Percentiles rank a stretch among this genome's conserved stretches.
These are phyloP conservation scores for Aspergillus tamarii DNA, from an alignment of 2,329 filamentous ascomycete species.

Conservation along the genomic window DNA sequence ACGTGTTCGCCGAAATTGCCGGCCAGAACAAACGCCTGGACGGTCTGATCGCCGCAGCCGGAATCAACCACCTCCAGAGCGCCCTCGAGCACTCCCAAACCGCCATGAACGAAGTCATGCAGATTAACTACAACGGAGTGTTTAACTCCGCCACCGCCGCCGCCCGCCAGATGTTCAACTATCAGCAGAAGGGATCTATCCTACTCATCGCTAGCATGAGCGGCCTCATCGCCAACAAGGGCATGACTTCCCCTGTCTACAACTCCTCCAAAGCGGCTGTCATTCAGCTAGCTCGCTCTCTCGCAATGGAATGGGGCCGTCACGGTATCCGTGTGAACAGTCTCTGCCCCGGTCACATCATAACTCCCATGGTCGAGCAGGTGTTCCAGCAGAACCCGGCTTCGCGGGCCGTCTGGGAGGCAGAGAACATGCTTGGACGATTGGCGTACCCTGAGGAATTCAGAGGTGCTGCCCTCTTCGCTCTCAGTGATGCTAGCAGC, in stretches of 20 bases:
- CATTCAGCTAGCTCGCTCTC: slow-evolving; percentile 53
- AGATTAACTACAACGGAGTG: slow-evolving; percentile 55
- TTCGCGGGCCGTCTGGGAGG: slow-evolving; percentile 45
- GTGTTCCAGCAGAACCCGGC: slow-evolving; percentile 78
- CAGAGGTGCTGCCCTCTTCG: slow-evolving; percentile 68
- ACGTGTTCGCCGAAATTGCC: slow-evolving; percentile 40
- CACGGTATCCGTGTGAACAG: slow-evolving; percentile 58
- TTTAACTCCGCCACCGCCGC: slow-evolving; percentile 53
- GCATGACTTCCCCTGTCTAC: slow-evolving; percentile 49
- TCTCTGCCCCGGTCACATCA: slow-evolving; percentile 57
- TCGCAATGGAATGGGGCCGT: slow-evolving; percentile 58
- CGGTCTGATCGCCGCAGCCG: slow-evolving; percentile 47
- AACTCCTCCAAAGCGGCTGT: slow-evolving; percentile 60
- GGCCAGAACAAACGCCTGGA: slow-evolving; percentile 41
- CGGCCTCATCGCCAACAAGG: slow-evolving; percentile 54
- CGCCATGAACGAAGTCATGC: slow-evolving; percentile 48
- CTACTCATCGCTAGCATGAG: slow-evolving; percentile 57
- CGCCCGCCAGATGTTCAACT: slow-evolving; percentile 53
- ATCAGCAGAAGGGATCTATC: slow-evolving; percentile 54
- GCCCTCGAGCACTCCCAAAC: slow-evolving; percentile 47
- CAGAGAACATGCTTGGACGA: slow-evolving; percentile 56
- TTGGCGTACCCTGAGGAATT: slow-evolving; percentile 61
- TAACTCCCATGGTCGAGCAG: slow-evolving; percentile 76
- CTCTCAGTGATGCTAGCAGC: slow-evolving; percentile 67
- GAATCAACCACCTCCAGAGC: slow-evolving; percentile 46